Base-by-base conservation (phyloP, 2,329 filamentous ascomycete genomes). In the Fusarium lyarnte region DNA sequence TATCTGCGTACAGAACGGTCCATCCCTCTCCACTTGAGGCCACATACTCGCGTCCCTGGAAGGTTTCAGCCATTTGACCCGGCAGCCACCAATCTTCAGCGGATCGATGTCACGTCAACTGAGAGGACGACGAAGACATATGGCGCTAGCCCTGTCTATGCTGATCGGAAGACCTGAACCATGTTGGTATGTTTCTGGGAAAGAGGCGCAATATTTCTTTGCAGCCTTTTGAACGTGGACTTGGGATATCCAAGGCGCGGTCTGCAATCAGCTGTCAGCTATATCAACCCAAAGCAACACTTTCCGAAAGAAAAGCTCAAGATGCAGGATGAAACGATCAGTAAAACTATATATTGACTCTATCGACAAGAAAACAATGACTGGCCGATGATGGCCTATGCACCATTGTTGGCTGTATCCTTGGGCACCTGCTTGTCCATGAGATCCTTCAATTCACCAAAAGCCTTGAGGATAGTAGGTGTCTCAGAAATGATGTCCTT, bases 401-500 rank as follows among this genome's bases (percentile, higher is more conserved):
- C 27, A 17, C 23, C 19, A 31, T 14, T 58, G 12, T 35, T 19
- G 14, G 23, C 19, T 7, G 12, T 17, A 10, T 64, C 45, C 19
- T 17, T 23, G 3, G 64, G 25, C 12, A 36, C 41, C 31, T 45
- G 29, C 11, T 70, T 43, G 3, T 51, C 41, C 38, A 72, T 42
- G 25, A 69, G 23, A 13, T 36, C 49, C 29, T 66, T 72, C 8
- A 72, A 17, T 21, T 72, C 69, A 0, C 45, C 33, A 23, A 72
- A 62, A 3, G 54, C 69, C 33, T 66, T 70, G 13, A 73, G 41
- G 17, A 72, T 73, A 2, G 19, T 41, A 0, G 45, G 55, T 3
- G 59, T 35, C 23, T 73, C 53, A 8, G 59, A 13, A 16, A 70
- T 25, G 5, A 73, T 73, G 7, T 62, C 60, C 27, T 70, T 73